Conservation (phyloP, 306 rosid species). For the Ochetophila trinervis region DNA sequence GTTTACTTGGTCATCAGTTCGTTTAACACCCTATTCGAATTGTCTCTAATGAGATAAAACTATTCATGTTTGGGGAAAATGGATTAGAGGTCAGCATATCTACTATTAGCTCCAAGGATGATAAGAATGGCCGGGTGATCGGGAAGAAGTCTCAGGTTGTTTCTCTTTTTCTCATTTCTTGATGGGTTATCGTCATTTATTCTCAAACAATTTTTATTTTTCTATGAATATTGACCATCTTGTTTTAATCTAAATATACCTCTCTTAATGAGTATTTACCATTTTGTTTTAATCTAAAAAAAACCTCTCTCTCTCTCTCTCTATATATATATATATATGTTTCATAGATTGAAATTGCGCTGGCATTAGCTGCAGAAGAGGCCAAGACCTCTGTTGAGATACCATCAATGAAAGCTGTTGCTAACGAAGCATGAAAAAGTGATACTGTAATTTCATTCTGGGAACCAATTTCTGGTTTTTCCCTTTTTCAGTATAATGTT, state of each 20-base stretch:
- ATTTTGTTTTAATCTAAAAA: no score
- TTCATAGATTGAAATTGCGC: slow-evolving; percentile 49
- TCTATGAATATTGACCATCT: background rate
- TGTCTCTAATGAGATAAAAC: background rate
- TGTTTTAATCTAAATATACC: background rate
- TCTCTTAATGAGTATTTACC: background rate
- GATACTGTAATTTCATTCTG: slow-evolving; percentile 6
- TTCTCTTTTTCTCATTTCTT: background rate
- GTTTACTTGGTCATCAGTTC: background rate
- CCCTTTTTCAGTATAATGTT: background rate
- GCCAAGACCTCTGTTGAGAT: slow-evolving; percentile 27
- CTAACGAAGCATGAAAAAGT: slow-evolving; percentile 5
- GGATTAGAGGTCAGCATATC: slow-evolving; percentile 38
- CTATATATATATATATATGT: no score
- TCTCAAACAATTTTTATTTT: background rate
- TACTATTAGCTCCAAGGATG: slow-evolving; percentile 33
- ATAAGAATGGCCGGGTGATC: slow-evolving; percentile 26
- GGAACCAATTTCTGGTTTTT: background rate
- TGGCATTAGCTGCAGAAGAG: slow-evolving; percentile 35
- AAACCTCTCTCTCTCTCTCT: slow-evolving; percentile 5
- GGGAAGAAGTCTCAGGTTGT: slow-evolving; percentile 59
- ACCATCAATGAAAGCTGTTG: slow-evolving; percentile 20
- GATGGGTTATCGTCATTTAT: background rate
- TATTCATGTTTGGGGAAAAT: slow-evolving; percentile 18
- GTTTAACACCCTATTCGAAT: background rate